These are phyloP conservation scores for Capsicum baccatum DNA, from an alignment of 257 asterid genomes.

Conservation along the genomic window DNA sequence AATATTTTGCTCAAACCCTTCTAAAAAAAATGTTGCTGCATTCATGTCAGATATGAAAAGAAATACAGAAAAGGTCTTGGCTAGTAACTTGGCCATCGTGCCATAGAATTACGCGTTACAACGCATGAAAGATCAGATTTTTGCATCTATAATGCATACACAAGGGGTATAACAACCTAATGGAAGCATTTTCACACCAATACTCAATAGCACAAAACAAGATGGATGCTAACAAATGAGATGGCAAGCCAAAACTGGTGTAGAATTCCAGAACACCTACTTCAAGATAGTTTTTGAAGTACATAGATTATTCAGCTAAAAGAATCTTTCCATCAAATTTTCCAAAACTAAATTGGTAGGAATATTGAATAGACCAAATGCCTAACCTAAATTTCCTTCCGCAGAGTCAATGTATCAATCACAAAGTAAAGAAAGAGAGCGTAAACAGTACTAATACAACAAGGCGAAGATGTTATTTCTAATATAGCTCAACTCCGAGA, in stretches of 20 bases:
- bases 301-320: slow-evolving; percentile 36
- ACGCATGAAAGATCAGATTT: background rate
- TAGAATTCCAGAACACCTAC: background rate
- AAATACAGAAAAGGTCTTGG: background rate
- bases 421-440: background rate
- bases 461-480: slow-evolving; percentile 22
- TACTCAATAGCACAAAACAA: no score
- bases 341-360: slow-evolving; percentile 26
- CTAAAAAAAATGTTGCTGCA: no score
- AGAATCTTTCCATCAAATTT: slow-evolving; percentile 29
- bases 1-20: no score
- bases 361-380: slow-evolving; percentile 23
- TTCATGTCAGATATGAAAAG: background rate
- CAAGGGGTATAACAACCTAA: background rate
- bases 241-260: background rate
- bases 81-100: background rate
- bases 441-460: slow-evolving; percentile 20
- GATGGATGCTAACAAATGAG: background rate
- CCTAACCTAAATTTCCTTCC: slow-evolving; percentile 38
- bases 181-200: background rate
- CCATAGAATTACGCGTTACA: background rate
- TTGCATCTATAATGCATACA: background rate
- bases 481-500: slow-evolving; percentile 15
- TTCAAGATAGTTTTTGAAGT: slow-evolving; percentile 27
- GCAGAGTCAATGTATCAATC: background rate